Evolutionary conservation across 2,329 filamentous ascomycete genomes (phyloP).

Genomic region (Xylariales sp.): DNA sequence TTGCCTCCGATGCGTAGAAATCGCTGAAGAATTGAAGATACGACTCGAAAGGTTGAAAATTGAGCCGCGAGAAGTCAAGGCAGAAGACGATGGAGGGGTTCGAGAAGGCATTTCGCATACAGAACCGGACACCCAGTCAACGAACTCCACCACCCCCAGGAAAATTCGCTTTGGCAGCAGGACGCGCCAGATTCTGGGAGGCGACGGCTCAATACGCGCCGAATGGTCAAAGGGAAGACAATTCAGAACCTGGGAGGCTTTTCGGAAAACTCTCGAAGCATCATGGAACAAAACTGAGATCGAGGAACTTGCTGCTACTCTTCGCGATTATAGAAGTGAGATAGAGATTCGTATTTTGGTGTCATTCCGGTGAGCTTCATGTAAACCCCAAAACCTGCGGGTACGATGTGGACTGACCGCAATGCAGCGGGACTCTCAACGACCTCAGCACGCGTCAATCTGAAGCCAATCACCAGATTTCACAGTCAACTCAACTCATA

Average conservation of each 20-base stretch:
- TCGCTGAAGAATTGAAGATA: background rate
- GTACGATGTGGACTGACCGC: background rate
- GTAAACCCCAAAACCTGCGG: no score
- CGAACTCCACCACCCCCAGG: background rate
- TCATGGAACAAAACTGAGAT: slow-evolving; percentile 3
- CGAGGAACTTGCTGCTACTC: background rate
- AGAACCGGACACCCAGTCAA: background rate
- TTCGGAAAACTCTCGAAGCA: background rate
- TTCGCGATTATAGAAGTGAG: background rate
- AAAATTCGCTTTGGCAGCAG: background rate
- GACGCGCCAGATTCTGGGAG: background rate
- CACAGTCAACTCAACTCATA: background rate
- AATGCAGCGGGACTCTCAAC: background rate
- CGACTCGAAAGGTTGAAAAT: background rate
- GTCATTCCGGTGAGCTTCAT: slow-evolving; percentile 1
- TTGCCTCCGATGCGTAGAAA: background rate
- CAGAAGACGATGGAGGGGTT: background rate
- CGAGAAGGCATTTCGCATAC: no score
- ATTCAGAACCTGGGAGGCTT: slow-evolving; percentile 3
- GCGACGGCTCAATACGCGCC: background rate
- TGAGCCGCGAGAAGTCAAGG: background rate
- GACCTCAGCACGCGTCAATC: background rate
- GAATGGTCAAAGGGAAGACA: background rate
- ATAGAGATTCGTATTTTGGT: slow-evolving; percentile 4
- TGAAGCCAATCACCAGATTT: background rate